Evolutionary conservation across 1,284 basidiomycete genomes (phyloP), one percentile per base, ranked within the genome.

Genomic region (Sporisorium iseilematis-ciliati): DNA sequence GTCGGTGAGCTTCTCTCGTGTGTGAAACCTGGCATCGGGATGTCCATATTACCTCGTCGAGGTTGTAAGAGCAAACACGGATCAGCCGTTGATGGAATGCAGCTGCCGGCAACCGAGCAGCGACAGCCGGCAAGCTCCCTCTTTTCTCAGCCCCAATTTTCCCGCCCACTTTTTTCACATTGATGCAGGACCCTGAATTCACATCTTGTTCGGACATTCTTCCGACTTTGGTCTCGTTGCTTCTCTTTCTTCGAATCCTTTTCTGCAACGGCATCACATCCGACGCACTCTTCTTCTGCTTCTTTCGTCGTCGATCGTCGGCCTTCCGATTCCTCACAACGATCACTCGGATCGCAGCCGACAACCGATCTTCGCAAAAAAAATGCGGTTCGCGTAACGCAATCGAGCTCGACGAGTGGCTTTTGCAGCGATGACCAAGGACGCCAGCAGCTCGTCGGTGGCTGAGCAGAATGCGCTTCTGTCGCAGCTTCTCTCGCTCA

Each of bases 391-490:
- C 0, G 33, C 49, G 20, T 51, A 33, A 51, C 31, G 49, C 33
- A 25, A 23, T 7, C 33, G 33, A 20, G 49, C 31, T 29, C 18
- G 35, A 29, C n/a, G 18, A n/a, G 26, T 23, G 20, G 12, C 52
- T 23, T 21, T 16, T 38, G 12, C 21, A 33, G 7, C 12, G 10
- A 57, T 57, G 56, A 42, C 56, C 25, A 49, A 26, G 38, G 56
- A 50, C 50, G 33, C 31, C 55, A 55, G 46, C 50, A 41, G 43
- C 55, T 46, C 42, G 55, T 61, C 63, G 20, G 59, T 66, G 21
- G 18, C 33, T 11, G 51, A 56, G 55, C 69, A 66, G 43, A 72
- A 72, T 38, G 35, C 7, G 7, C 59, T 63, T 2, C 63, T 72
- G 11, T 59, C 57, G 11, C 26, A 46, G 23, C 56, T 72, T 11